These are phyloP conservation scores for Phytophthora boehmeriae DNA, from an alignment of 352 stramenopile species.

Conservation along the genomic window DNA sequence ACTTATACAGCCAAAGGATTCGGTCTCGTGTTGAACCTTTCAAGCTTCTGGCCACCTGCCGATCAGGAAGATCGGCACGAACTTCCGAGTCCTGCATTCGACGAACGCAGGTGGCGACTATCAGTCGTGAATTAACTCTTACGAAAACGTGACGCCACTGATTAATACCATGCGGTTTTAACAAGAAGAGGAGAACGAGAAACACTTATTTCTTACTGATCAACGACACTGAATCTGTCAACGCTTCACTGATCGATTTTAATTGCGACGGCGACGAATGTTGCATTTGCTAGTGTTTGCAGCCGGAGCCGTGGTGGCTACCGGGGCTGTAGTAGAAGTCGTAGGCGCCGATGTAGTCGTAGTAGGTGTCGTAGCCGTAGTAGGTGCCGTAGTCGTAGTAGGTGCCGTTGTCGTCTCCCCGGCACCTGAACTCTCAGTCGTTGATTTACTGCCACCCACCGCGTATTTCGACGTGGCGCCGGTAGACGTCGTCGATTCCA, in stretches of 20 bases:
- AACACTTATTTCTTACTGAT: slow-evolving; percentile 15
- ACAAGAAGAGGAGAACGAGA: background rate
- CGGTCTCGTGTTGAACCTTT: slow-evolving; percentile 5
- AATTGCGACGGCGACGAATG: slow-evolving; percentile 9
- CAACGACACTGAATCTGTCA: background rate
- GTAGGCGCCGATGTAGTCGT: slow-evolving; percentile 14
- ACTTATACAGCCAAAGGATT: no score
- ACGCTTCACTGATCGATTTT: background rate
- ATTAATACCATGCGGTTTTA: no score
- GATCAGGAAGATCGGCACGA: background rate
- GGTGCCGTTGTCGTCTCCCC: slow-evolving; percentile 17
- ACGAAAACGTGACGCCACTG: slow-evolving; percentile 1
- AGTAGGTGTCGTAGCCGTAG: slow-evolving; percentile 11
- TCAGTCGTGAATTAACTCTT: background rate
- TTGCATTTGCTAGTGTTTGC: slow-evolving; percentile 12
- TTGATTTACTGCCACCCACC: slow-evolving; percentile 14
- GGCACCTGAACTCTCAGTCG: slow-evolving; percentile 7
- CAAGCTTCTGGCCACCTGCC: background rate
- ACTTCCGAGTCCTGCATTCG: background rate
- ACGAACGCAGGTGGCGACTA: background rate
- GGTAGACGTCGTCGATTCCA: slow-evolving; percentile 18
- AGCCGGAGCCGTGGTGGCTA: slow-evolving; percentile 8
- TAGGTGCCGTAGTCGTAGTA: slow-evolving; percentile 3
- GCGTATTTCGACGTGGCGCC: slow-evolving; percentile 17
- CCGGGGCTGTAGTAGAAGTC: slow-evolving; percentile 9